A percentile compares a stretch with the other conserved stretches of the same genome.
Conservation (phyloP, 2,329 filamentous ascomycete species). For the Fusarium sp. region DNA sequence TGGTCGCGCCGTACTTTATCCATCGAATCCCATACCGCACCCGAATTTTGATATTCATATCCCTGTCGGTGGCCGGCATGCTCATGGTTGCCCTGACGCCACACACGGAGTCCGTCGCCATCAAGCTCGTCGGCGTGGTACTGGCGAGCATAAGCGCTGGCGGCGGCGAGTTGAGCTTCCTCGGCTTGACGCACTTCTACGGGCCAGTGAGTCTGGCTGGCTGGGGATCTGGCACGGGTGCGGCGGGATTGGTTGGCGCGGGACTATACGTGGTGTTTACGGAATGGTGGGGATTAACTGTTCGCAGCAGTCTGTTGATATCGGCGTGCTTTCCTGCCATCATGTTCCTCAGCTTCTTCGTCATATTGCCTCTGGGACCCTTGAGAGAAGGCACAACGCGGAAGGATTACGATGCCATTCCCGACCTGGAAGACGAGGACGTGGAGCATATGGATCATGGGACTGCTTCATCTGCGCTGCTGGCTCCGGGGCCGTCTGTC, state of each 20-base stretch:
- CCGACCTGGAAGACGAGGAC: conserved; percentile 54
- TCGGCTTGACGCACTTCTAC: conserved; percentile 93
- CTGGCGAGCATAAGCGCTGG: conserved; percentile 88
- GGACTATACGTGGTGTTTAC: conserved; percentile 89
- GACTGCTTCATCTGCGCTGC: conserved; percentile 60
- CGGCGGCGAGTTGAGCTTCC: conserved; percentile 88
- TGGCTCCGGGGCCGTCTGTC: conserved; percentile 57
- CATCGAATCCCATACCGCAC: conserved; percentile 83
- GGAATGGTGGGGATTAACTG: conserved; percentile 79
- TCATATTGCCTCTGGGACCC: conserved; percentile 76
- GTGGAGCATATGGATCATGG: conserved; percentile 51
- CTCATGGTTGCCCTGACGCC: conserved; percentile 86
- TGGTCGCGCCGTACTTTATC: conserved; percentile 93
- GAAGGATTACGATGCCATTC: conserved; percentile 66
- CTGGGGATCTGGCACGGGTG: conserved; percentile 93
- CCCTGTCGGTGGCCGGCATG: conserved; percentile 86
- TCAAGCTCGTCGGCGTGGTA: conserved; percentile 85
- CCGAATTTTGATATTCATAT: conserved; percentile 79
- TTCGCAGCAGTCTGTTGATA: conserved; percentile 77
- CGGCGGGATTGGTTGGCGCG: conserved; percentile 86
- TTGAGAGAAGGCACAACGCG: conserved; percentile 60
- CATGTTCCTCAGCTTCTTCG: conserved; percentile 89
- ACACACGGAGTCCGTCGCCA: conserved; percentile 69
- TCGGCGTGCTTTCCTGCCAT: conserved; percentile 82
- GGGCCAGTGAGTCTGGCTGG: conserved; percentile 86